Conservation (phyloP, 2,329 filamentous ascomycete genomes). For the Fusarium hainanense region DNA sequence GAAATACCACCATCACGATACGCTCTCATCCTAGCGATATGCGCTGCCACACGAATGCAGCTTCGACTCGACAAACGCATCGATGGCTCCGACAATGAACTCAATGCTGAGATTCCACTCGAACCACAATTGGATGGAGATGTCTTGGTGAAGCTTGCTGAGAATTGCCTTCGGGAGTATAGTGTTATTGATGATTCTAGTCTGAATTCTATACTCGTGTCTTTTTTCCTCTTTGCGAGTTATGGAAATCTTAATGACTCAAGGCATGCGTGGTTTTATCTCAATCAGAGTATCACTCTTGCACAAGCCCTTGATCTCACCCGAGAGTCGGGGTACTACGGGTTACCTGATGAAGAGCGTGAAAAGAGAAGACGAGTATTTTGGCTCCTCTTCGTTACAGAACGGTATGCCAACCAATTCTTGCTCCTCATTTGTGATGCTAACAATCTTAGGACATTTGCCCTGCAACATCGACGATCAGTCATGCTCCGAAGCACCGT, state of each 20-base stretch:
- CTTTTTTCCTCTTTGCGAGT: conserved; percentile 48
- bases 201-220: conserved; percentile 46
- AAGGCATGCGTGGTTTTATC: conserved; percentile 48
- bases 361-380: conserved; percentile 49
- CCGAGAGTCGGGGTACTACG: conserved; percentile 43
- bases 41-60: conserved; percentile 48
- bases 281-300: conserved; percentile 49
- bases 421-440: accelerated
- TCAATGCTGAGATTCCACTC: conserved; percentile 30
- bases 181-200: conserved; percentile 45
- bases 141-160: conserved; percentile 43
- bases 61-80: conserved; percentile 41
- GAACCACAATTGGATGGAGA: conserved; percentile 43
- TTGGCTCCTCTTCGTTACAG: conserved; percentile 52
- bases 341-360: conserved; percentile 36
- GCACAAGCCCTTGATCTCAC: conserved; percentile 46
- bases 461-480: conserved; percentile 46
- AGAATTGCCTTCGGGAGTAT: conserved; percentile 44
- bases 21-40: conserved; percentile 46
- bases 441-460: conserved; percentile 43
- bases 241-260: conserved; percentile 48
- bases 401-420: conserved; percentile 24
- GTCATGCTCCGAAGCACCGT: conserved; percentile 48
- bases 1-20: conserved; percentile 45
- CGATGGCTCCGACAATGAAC: conserved; percentile 16